Evolutionary conservation across 441 rosid species (phyloP).

Genomic region (Gossypium lobatum): DNA sequence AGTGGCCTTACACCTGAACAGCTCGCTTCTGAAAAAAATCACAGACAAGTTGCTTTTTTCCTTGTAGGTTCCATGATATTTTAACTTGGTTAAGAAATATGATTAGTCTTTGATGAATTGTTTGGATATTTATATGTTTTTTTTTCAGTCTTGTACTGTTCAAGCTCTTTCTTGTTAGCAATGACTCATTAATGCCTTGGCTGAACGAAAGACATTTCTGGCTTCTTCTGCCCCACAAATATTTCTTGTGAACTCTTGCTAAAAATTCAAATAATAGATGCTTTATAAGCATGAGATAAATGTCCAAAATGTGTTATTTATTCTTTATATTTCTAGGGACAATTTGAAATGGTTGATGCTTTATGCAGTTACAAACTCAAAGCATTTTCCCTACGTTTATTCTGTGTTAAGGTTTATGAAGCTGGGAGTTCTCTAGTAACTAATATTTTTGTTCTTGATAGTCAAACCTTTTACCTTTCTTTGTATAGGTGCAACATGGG

Average conservation of each 20-base stretch:
- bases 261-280: neutral
- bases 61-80: conserved; percentile 68
- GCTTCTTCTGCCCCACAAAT: neutral
- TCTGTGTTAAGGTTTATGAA: neutral
- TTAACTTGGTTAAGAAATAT: conserved; percentile 21
- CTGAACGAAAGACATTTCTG: conserved; percentile 11
- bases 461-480: neutral
- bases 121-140: conserved; percentile 7
- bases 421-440: neutral
- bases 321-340: neutral
- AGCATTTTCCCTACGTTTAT: neutral
- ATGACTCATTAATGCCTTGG: conserved; percentile 14
- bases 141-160: conserved; percentile 6
- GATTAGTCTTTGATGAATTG: conserved; percentile 13
- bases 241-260: neutral
- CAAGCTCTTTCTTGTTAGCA: neutral
- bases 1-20: conserved; percentile 96
- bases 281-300: neutral
- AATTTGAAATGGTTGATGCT: neutral
- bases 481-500: neutral
- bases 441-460: conserved; percentile 1
- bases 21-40: conserved; percentile 94
- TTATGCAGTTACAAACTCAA: neutral
- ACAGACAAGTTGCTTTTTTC: conserved; percentile 96
- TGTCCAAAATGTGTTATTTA: conserved; percentile 1